Conservation (phyloP, 2,329 filamentous ascomycete species). For the Aspergillus fischeri region DNA sequence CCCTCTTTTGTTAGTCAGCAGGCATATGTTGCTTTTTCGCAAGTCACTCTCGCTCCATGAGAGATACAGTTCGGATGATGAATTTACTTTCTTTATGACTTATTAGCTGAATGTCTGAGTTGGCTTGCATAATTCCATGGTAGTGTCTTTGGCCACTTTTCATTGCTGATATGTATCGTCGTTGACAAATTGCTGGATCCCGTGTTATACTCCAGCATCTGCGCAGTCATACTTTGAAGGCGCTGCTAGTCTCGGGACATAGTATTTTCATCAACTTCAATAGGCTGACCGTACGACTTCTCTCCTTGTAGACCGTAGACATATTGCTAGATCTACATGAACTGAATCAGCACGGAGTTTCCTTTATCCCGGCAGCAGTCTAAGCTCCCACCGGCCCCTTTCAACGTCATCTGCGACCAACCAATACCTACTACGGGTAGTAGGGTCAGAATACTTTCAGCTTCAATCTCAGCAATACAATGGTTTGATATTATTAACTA, state of each 20-base stretch:
- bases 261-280: not conserved
- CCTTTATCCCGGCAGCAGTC: constrained; percentile 6
- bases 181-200: not conserved
- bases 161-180: not conserved
- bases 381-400: not conserved
- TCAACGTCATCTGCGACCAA: not conserved
- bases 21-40: not conserved
- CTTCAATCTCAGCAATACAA: not conserved
- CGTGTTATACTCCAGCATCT: not conserved
- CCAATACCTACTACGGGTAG: not conserved
- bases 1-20: not conserved
- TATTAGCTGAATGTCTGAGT: not conserved
- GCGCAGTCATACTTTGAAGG: not conserved
- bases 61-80: not conserved
- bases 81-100: not conserved
- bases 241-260: not conserved
- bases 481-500: not conserved
- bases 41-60: not conserved
- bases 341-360: constrained; percentile 4
- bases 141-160: not conserved
- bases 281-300: not conserved
- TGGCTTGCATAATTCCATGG: not conserved
- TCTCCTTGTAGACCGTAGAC: not conserved
- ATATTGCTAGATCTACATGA: not conserved
- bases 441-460: not conserved